Base-by-base conservation (phyloP, 768 basidiomycete species). In the Suillus plorans region DNA sequence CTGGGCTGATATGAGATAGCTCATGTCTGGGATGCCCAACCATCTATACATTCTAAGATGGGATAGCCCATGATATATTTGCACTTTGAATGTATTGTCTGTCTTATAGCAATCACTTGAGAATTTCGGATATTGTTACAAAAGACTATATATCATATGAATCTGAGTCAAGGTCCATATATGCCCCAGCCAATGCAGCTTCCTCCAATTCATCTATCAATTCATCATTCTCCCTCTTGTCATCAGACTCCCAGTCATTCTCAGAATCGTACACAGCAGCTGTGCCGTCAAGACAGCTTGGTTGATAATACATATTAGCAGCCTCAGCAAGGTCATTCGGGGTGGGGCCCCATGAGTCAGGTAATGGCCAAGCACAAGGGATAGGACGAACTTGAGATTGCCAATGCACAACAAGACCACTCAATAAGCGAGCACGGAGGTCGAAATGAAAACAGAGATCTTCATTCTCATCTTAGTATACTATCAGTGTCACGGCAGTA, bases 351-450 rank as follows among this genome's bases (percentile, higher is more conserved):
- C 47, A 49, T 49, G 22, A 49, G 47, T 49, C 47, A 49, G 47
- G 22, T 5, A 49, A 49, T 49, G n/a, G 47, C 22, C 47, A 49
- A 49, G 47, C 47, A 22, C 47, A 49, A 49, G 22, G 47, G 47
- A 49, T 49, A 49, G 47, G 47, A 49, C 5, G 22, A 49, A 49
- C 47, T 49, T 3, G n/a, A 49, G n/a, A 49, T 49, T 49, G 47
- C 47, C 47, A 49, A 49, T 49, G 47, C 47, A 49, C 47, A 49
- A 49, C 47, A 49, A 49, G 47, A 49, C 47, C 47, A 49, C 47
- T 49, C 47, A 49, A 49, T 0, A 49, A 49, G 47, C 3, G n/a
- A 49, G 47, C 12, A 13, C 3, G 5, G 12, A 49, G 47, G 47
- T 49, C 12, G 1, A 49, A 49, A 22, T 49, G 22, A 49, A 49